These are phyloP conservation scores for Aspergillus ruber DNA, from an alignment of 2,329 filamentous ascomycete species.

Conservation along the genomic window DNA sequence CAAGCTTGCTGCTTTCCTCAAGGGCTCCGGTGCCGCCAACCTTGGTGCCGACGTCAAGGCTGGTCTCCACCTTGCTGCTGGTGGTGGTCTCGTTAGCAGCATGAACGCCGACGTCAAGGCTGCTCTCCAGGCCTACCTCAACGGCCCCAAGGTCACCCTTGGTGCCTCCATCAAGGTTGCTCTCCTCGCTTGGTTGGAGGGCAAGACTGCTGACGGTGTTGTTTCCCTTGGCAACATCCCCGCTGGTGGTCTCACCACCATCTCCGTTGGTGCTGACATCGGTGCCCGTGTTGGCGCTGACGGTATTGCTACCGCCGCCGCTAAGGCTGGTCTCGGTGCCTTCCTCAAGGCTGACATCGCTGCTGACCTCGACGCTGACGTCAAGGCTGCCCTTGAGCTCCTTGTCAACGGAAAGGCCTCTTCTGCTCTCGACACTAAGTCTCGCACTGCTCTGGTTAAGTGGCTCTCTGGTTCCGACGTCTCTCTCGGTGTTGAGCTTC, in stretches of 20 bases:
- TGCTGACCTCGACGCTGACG: conserved; percentile 19
- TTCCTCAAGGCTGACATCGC: conserved; percentile 27
- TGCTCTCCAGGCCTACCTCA: conserved; percentile 26
- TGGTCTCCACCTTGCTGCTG: conserved; percentile 28
- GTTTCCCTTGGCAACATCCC: conserved; percentile 22
- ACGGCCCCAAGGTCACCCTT: conserved; percentile 21
- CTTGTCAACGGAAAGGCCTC: conserved; percentile 25
- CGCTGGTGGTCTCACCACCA: conserved; percentile 20
- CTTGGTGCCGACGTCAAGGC: conserved; percentile 25
- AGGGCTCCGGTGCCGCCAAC: conserved; percentile 9
- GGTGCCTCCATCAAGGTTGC: conserved; percentile 21
- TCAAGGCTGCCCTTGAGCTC: conserved; percentile 23
- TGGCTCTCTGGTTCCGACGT: conserved; percentile 28
- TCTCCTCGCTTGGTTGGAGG: conserved; percentile 28
- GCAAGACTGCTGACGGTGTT: conserved; percentile 20
- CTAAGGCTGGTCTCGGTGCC: conserved; percentile 24
- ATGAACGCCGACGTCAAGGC: conserved; percentile 27
- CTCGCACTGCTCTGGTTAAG: conserved; percentile 23
- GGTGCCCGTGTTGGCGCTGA: conserved; percentile 21
- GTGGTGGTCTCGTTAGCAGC: conserved; percentile 25
- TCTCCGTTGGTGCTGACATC: conserved; percentile 29
- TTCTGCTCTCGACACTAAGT: conserved; percentile 18
- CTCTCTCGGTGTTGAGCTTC: conserved; percentile 29
- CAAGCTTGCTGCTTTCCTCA: conserved; percentile 24
- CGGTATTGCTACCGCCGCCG: conserved; percentile 23